Evolutionary conservation across 2,329 filamentous ascomycete genomes (phyloP).

Genomic region (Achaetomium macrosporum): DNA sequence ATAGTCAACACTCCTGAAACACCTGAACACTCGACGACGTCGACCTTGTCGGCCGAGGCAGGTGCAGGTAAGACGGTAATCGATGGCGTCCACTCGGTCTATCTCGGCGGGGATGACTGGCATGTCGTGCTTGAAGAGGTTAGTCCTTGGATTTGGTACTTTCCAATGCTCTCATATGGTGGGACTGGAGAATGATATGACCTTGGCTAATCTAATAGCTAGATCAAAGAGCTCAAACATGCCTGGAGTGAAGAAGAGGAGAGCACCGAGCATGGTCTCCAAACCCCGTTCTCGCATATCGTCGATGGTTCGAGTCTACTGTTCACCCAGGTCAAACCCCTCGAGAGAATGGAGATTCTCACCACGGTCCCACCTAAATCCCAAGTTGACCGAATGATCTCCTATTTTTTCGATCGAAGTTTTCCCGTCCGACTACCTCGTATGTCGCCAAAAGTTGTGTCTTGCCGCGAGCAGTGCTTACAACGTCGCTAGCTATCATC

Average conservation of each 20-base stretch:
- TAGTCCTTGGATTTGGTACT: neutral
- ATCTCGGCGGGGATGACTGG: constrained; percentile 24
- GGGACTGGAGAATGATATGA: too few relatives aligned
- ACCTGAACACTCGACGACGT: neutral
- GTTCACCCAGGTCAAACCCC: constrained; percentile 23
- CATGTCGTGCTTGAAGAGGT: constrained; percentile 25
- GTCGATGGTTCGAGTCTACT: constrained; percentile 27
- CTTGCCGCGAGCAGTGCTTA: neutral
- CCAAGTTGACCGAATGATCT: constrained; percentile 24
- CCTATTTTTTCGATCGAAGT: constrained; percentile 25
- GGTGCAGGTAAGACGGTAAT: constrained; percentile 19
- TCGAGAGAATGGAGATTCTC: constrained; percentile 26
- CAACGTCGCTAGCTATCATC: constrained; percentile 27
- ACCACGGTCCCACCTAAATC: constrained; percentile 25
- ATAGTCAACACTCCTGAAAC: neutral
- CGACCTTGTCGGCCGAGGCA: neutral
- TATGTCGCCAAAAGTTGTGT: constrained; percentile 15
- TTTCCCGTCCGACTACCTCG: constrained; percentile 25
- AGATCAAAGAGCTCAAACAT: constrained; percentile 27
- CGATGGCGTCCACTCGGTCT: constrained; percentile 23
- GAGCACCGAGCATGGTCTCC: constrained; percentile 19
- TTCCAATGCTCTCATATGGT: neutral
- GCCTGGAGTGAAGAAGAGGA: constrained; percentile 20
- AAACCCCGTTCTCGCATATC: constrained; percentile 25
- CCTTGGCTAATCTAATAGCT: neutral